Base-by-base conservation (phyloP, 2,329 filamentous ascomycete species). In the Simplicillium sp. region DNA sequence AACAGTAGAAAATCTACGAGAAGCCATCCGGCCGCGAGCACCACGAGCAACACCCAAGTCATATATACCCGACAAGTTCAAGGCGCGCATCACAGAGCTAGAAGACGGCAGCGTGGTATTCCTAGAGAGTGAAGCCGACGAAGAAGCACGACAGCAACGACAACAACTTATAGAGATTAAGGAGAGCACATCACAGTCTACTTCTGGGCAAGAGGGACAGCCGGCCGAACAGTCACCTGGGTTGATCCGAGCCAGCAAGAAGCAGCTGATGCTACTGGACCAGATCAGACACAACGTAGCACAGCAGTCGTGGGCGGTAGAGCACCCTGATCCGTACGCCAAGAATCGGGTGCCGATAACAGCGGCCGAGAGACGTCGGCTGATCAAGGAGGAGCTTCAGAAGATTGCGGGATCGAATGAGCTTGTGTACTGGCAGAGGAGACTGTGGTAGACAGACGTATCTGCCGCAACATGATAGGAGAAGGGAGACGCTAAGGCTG, bases 1-100 rank as follows among this genome's bases (percentile, higher is more conserved):
- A 52, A 92, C 87, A 1, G 77, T 95, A 4, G 76, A 75, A 46
- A 82, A 82, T 51, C 73, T 96, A 28, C 84, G 90, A 52, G 68
- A 71, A 42, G 84, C 84, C 14, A 82, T 95, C 52, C 73, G 73
- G 49, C 62, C 62, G 5, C 54, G 55, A 11, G 42, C 45, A 7
- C 42, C 73, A 70, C 38, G 56, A 70, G 47, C 59, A 67, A 54
- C 65, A 2, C 69, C 70, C 6, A 66, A 68, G 44, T 62, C 68
- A 35, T 68, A 70, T 52, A 57, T 75, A 1, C 72, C 73, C 0
- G 70, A 74, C 43, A 63, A 65, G 17, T 73, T 75, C 54, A 62
- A 64, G 42, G 54, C 63, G 25, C 56, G 58, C 34, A 68, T 67
- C 3, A 66, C 65, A 0, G 62, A 68, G 43, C 62, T 74, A 1